These are phyloP conservation scores for Phaseolus lunatus DNA, from an alignment of 306 rosid species.

Conservation along the genomic window DNA sequence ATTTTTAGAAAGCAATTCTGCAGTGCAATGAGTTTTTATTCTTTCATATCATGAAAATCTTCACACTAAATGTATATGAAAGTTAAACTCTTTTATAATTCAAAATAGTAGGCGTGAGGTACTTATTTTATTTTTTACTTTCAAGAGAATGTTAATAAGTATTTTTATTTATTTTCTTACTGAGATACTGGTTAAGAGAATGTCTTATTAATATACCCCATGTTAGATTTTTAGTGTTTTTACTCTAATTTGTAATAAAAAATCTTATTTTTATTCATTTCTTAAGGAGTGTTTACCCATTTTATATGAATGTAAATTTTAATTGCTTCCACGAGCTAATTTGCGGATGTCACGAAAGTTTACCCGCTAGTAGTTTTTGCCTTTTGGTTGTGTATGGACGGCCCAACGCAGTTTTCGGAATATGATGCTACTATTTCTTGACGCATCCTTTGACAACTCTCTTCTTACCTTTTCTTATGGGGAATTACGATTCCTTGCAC, in stretches of 20 bases:
- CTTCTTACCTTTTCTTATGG: background rate
- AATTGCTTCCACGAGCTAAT: constrained; percentile 15
- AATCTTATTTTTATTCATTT: background rate
- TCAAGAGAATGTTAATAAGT: background rate
- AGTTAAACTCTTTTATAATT: background rate
- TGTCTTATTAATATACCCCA: background rate
- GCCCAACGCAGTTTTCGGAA: constrained; percentile 29
- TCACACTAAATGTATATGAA: background rate
- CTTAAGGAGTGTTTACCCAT: background rate
- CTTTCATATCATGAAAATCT: background rate
- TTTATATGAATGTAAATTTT: background rate
- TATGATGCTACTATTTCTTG: constrained; percentile 17
- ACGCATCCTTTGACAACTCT: constrained; percentile 15
- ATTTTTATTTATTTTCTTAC: background rate
- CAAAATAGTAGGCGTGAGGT: background rate
- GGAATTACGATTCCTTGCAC: constrained; percentile 29
- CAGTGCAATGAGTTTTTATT: background rate
- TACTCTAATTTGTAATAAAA: background rate
- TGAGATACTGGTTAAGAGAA: background rate
- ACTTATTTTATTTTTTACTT: background rate
- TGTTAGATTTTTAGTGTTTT: background rate
- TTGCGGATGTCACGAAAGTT: constrained; percentile 34
- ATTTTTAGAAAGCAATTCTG: background rate
- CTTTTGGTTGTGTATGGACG: constrained; percentile 15
- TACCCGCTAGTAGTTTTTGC: constrained; percentile 20